These are phyloP conservation scores for Paramecium sexaurelia DNA, from an alignment of 73 alveolate genomes.

Conservation along the genomic window DNA sequence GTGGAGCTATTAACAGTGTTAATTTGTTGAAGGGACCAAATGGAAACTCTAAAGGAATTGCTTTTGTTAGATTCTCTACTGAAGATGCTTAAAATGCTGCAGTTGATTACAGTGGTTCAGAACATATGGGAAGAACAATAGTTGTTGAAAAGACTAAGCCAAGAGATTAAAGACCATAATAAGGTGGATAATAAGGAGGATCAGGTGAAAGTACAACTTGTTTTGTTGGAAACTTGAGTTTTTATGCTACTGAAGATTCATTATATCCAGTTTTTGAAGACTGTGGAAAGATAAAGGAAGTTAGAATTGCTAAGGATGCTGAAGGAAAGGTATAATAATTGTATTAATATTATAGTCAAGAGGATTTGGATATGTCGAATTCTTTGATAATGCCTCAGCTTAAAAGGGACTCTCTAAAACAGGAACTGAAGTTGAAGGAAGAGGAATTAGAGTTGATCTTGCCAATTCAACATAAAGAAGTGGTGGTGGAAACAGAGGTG, in stretches of 20 bases:
- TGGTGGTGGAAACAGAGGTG: slow-evolving; percentile 45
- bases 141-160: slow-evolving; percentile 53
- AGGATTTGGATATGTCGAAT: slow-evolving; percentile 70
- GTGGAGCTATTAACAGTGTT: slow-evolving; percentile 72
- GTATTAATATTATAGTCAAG: slow-evolving; percentile 55
- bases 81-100: slow-evolving; percentile 71
- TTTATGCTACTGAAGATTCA: slow-evolving; percentile 81
- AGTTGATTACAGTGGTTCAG: slow-evolving; percentile 70
- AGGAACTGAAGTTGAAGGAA: slow-evolving; percentile 63
- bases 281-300: slow-evolving; percentile 90
- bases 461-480: slow-evolving; percentile 40
- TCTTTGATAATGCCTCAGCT: slow-evolving; percentile 53
- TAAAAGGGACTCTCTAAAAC: slow-evolving; percentile 59
- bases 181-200: slow-evolving; percentile 68
- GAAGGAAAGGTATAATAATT: slow-evolving; percentile 82
- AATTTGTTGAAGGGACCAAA: slow-evolving; percentile 66
- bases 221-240: slow-evolving; percentile 93
- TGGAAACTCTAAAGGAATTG: slow-evolving; percentile 78
- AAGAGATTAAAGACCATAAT: slow-evolving; percentile 33
- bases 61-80: slow-evolving; percentile 75
- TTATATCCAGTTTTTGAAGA: slow-evolving; percentile 84
- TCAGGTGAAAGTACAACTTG: slow-evolving; percentile 76
- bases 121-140: slow-evolving; percentile 79
- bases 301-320: slow-evolving; percentile 86
- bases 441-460: slow-evolving; percentile 68